These are phyloP conservation scores for Pelargonium cotyledonis DNA, from an alignment of 441 rosid species.

Conservation along the genomic window DNA sequence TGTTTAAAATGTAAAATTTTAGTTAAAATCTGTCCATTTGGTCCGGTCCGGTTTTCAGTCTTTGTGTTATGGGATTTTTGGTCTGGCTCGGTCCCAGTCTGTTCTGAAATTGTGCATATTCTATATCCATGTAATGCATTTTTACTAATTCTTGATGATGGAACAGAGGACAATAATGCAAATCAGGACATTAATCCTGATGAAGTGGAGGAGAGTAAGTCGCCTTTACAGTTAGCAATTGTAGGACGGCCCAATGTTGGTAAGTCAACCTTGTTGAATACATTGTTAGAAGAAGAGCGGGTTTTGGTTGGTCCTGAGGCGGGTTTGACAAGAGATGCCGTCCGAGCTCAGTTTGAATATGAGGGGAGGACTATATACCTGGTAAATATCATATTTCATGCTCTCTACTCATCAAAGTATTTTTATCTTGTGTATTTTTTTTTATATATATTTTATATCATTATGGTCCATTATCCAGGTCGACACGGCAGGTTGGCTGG, in stretches of 20 bases:
- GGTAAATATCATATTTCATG: conserved; percentile 34
- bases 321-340: conserved; percentile 91
- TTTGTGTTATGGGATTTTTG: too few relatives aligned
- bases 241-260: conserved; percentile 95
- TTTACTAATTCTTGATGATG: conserved; percentile 30
- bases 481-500: conserved; percentile 98
- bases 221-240: conserved; percentile 87
- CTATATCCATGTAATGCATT: conserved; percentile 2
- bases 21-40: too few relatives aligned
- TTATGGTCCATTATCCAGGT: conserved; percentile 41
- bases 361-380: conserved; percentile 75
- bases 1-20: too few relatives aligned
- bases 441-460: neutral
- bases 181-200: conserved; percentile 27
- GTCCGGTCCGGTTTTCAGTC: too few relatives aligned
- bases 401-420: neutral
- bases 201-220: conserved; percentile 57
- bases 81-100: too few relatives aligned
- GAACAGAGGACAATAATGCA: conserved; percentile 28
- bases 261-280: conserved; percentile 84
- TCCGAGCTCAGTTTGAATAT: conserved; percentile 74
- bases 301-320: conserved; percentile 95
- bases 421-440: neutral
- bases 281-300: conserved; percentile 85
- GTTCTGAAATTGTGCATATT: conserved; percentile 14